Conservation (phyloP, 2,329 filamentous ascomycete species). For the Colletotrichum lini region DNA sequence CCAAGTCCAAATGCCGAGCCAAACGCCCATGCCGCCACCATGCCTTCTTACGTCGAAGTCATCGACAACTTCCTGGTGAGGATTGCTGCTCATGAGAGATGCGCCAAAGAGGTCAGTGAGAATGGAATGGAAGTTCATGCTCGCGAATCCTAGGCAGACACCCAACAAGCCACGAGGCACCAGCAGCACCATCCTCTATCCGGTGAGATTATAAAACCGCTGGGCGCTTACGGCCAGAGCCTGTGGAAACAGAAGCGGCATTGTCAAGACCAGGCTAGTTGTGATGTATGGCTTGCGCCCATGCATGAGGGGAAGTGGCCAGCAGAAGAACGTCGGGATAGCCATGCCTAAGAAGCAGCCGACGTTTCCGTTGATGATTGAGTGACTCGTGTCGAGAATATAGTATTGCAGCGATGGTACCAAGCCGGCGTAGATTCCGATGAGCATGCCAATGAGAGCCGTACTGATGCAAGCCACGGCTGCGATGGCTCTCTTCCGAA, state of each 20-base stretch:
- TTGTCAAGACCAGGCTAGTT: constrained; percentile 75
- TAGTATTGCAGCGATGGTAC: constrained; percentile 86
- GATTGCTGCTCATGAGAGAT: constrained; percentile 79
- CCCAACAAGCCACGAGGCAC: constrained; percentile 77
- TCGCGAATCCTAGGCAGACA: constrained; percentile 79
- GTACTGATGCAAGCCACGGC: constrained; percentile 80
- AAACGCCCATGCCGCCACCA: constrained; percentile 84
- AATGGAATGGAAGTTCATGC: constrained; percentile 82
- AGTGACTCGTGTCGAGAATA: constrained; percentile 77
- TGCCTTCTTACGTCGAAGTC: constrained; percentile 79
- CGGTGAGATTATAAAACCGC: constrained; percentile 68
- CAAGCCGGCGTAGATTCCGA: constrained; percentile 84
- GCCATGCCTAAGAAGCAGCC: constrained; percentile 80
- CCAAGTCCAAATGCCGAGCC: constrained; percentile 85
- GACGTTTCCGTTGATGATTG: constrained; percentile 80
- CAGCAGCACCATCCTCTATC: constrained; percentile 74
- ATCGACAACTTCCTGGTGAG: constrained; percentile 80
- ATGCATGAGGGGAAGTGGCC: constrained; percentile 82
- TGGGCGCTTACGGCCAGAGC: constrained; percentile 74
- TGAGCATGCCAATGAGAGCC: constrained; percentile 76
- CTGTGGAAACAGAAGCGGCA: constrained; percentile 83
- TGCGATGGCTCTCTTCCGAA: constrained; percentile 78
- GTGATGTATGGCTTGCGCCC: constrained; percentile 85
- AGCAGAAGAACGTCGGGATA: constrained; percentile 77
- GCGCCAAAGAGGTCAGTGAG: constrained; percentile 83